Conservation (phyloP, 2,329 filamentous ascomycete species). For the Fusarium lyarnte region DNA sequence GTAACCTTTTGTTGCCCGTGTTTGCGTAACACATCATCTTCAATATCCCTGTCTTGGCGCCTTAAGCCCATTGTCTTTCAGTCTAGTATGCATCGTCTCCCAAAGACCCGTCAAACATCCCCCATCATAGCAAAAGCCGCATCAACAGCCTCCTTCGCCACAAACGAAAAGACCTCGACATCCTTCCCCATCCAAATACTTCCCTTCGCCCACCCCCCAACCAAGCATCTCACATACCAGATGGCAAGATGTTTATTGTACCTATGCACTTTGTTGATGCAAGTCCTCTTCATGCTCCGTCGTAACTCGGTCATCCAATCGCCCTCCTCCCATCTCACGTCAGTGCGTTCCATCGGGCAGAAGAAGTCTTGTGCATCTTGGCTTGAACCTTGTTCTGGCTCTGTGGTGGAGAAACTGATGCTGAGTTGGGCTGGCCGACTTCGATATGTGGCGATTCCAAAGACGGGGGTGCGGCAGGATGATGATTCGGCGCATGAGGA, state of each 20-base stretch:
- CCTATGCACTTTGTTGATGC: conserved; percentile 41
- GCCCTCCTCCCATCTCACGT: conserved; percentile 39
- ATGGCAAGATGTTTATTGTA: conserved; percentile 48
- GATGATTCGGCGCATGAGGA: conserved; percentile 27
- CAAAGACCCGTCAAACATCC: neutral
- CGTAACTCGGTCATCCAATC: conserved; percentile 39
- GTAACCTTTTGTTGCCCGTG: fast-evolving
- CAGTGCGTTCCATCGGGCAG: conserved; percentile 42
- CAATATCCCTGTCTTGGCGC: neutral
- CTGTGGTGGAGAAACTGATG: conserved; percentile 41
- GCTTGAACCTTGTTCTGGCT: conserved; percentile 13
- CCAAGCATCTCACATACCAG: conserved; percentile 42
- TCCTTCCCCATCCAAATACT: conserved; percentile 40
- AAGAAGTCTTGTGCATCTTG: conserved; percentile 27
- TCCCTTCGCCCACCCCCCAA: conserved; percentile 41
- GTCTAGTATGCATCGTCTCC: neutral
- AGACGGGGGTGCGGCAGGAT: conserved; percentile 34
- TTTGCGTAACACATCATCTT: fast-evolving
- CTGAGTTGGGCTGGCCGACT: conserved; percentile 43
- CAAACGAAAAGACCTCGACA: conserved; percentile 33
- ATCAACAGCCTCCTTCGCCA: conserved; percentile 34
- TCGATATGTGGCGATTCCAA: conserved; percentile 42
- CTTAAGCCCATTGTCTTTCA: neutral
- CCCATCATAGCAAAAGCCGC: conserved; percentile 38
- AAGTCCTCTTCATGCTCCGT: conserved; percentile 31